Evolutionary conservation across 225 moss, liverwort and hornwort genomes (phyloP).

Genomic region (Climacium dendroides): DNA sequence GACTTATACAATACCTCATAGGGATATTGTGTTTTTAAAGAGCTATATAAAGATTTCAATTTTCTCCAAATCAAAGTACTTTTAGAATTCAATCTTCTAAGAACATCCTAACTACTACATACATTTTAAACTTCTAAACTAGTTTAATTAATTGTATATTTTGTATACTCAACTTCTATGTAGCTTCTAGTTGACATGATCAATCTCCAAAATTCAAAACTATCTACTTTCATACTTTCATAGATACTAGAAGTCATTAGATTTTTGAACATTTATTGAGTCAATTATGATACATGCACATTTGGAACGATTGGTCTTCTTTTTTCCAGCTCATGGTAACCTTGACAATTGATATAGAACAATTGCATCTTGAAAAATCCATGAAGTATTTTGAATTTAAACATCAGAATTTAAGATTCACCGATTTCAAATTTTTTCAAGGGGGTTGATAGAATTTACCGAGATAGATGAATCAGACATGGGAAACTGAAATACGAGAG

Average conservation of each 20-base stretch:
- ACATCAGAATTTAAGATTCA: not conserved
- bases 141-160: not conserved
- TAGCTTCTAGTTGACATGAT: not conserved
- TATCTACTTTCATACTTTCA: not conserved
- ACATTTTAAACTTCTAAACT: not conserved
- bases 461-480: too few relatives aligned
- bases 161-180: too few relatives aligned
- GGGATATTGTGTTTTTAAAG: rapidly evolving
- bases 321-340: not conserved
- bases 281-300: not conserved
- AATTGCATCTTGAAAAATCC: too few relatives aligned
- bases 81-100: too few relatives aligned
- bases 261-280: not conserved
- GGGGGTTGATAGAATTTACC: not conserved
- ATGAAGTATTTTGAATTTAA: not conserved
- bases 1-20: too few relatives aligned
- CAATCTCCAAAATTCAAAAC: not conserved
- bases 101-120: too few relatives aligned
- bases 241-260: too few relatives aligned
- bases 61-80: not conserved
- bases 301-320: not conserved
- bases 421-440: not conserved
- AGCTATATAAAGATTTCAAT: not conserved
- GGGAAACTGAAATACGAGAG: not conserved
- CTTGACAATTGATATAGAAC: not conserved